phyloP scores from a whole-genome alignment of 345 rosid species.

The Eutrema heterophyllum region DNA sequence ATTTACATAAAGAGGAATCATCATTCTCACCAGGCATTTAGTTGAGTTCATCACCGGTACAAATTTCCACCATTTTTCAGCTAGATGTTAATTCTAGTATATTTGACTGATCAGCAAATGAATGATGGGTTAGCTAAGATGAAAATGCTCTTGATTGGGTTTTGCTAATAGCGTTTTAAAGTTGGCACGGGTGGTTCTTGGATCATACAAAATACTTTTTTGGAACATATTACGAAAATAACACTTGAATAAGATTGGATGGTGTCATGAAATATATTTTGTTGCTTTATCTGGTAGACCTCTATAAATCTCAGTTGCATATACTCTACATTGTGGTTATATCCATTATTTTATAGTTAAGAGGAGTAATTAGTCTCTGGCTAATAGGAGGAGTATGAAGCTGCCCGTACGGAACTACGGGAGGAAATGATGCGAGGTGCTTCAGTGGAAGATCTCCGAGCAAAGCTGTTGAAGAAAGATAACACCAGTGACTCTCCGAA shows the following conservation, averaged over 20 bases:
- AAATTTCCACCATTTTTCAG: neutral
- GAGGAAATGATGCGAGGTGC: slow-evolving; percentile 78
- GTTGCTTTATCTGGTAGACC: neutral
- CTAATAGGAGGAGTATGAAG: slow-evolving; percentile 83
- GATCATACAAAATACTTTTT: neutral
- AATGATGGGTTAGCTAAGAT: neutral
- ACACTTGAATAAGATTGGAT: neutral
- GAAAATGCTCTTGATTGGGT: neutral
- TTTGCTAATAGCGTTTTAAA: neutral
- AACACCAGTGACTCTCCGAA: slow-evolving; percentile 40
- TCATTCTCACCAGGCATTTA: slow-evolving; percentile 6
- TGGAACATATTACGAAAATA: neutral
- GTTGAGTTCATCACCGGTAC: slow-evolving; percentile 1
- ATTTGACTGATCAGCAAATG: neutral
- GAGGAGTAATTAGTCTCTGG: slow-evolving; percentile 5
- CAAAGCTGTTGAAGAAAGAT: slow-evolving; percentile 52
- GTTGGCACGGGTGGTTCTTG: slow-evolving; percentile 4
- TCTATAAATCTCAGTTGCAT: slow-evolving; percentile 2
- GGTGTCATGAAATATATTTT: neutral
- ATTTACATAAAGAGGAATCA: slow-evolving; percentile 10
- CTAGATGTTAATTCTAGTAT: neutral
- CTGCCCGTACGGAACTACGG: slow-evolving; percentile 80
- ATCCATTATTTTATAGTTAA: neutral
- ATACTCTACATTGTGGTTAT: slow-evolving; percentile 2
- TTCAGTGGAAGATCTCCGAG: slow-evolving; percentile 69